Conservation (phyloP, 768 basidiomycete genomes). For the Serendipita sp. region DNA sequence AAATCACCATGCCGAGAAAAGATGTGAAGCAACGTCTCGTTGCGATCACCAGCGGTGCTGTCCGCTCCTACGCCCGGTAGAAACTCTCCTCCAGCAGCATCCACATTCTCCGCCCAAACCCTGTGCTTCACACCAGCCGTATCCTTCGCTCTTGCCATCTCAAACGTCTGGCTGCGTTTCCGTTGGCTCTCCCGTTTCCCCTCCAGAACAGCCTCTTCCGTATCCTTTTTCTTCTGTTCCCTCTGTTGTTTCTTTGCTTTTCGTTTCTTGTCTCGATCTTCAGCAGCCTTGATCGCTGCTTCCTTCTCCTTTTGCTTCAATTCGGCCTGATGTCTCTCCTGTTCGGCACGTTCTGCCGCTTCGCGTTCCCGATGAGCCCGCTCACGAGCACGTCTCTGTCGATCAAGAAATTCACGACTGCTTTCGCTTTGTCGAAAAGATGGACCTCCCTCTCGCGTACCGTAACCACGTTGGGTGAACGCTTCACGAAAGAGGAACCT, state of each 20-base stretch:
- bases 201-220: conserved; percentile 29
- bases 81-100: conserved; percentile 57
- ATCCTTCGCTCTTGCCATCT: conserved; percentile 44
- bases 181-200: conserved; percentile 28
- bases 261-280: conserved; percentile 27
- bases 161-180: conserved; percentile 53
- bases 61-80: conserved; percentile 33
- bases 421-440: too few relatives aligned
- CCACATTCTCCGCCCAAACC: conserved; percentile 53
- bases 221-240: conserved; percentile 28
- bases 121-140: conserved; percentile 41
- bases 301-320: conserved; percentile 34
- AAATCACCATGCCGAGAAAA: conserved; percentile 38
- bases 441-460: neutral
- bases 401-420: too few relatives aligned
- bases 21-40: conserved; percentile 58
- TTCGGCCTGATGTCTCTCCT: conserved; percentile 42
- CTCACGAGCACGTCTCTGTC: neutral
- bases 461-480: neutral
- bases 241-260: conserved; percentile 34
- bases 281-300: neutral
- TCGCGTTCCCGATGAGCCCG: neutral
- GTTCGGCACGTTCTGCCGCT: conserved; percentile 17
- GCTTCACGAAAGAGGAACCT: conserved; percentile 33
- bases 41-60: conserved; percentile 17